A percentile compares a stretch with the other conserved stretches of the same genome.
phyloP scores from a whole-genome alignment of 352 stramenopile genomes.

The Aphanomyces euteiches region DNA sequence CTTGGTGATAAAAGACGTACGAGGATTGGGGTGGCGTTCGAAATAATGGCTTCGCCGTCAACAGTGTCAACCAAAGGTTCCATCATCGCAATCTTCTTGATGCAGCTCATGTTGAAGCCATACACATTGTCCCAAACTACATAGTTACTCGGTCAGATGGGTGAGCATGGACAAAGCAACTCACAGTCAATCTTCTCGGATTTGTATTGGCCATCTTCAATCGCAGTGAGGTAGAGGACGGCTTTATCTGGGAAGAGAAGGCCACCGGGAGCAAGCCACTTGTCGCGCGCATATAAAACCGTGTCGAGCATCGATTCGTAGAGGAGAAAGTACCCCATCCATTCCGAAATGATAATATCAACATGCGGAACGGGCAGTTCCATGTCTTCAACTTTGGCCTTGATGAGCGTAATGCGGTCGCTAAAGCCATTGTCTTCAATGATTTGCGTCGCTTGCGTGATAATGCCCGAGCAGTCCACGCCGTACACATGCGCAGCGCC shows the following conservation, averaged over 20 bases:
- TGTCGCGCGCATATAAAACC: constrained; percentile 94
- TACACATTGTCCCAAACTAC: constrained; percentile 98
- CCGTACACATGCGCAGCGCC: constrained; percentile 91
- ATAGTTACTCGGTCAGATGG: neutral
- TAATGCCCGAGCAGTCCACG: constrained; percentile 94
- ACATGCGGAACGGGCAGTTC: constrained; percentile 90
- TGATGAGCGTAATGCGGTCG: constrained; percentile 93
- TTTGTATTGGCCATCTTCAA: constrained; percentile 96
- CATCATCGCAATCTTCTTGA: constrained; percentile 95
- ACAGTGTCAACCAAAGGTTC: constrained; percentile 98
- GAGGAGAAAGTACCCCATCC: constrained; percentile 98
- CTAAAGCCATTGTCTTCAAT: constrained; percentile 91
- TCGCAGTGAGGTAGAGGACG: constrained; percentile 92
- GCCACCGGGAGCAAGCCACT: constrained; percentile 90
- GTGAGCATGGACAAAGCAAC: constrained; percentile 16
- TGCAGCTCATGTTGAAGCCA: constrained; percentile 98
- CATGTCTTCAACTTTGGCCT: constrained; percentile 92
- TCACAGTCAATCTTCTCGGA: constrained; percentile 90
- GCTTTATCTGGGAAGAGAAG: constrained; percentile 96
- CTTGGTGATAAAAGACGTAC: constrained; percentile 35
- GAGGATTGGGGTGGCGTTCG: constrained; percentile 89
- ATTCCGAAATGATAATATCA: constrained; percentile 98
- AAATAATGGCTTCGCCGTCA: constrained; percentile 87
- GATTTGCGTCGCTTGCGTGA: constrained; percentile 92
- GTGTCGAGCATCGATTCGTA: constrained; percentile 98